A percentile compares a stretch with the other conserved stretches of the same genome.
phyloP scores from a whole-genome alignment of 257 asterid genomes.

The Forsythia suspensa region DNA sequence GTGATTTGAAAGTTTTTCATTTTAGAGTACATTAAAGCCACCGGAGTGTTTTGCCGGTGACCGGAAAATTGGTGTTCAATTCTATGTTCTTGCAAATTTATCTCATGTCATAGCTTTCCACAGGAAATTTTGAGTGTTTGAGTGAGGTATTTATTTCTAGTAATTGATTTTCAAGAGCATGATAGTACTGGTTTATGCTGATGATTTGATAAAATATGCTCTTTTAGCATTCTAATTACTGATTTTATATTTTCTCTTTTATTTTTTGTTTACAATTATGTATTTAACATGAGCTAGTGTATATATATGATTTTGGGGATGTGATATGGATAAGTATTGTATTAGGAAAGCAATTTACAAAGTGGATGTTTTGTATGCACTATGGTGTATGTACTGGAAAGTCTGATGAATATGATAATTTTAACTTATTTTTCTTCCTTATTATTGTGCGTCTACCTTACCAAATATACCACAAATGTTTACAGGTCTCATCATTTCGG shows the following conservation, averaged over 20 bases:
- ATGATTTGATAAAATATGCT: no score
- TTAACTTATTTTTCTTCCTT: no score
- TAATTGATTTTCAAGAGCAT: not conserved
- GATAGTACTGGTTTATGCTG: not conserved
- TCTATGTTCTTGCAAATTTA: not conserved
- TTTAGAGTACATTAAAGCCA: not conserved
- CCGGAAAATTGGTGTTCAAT: not conserved
- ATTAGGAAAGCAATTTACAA: no score
- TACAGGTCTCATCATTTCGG: constrained; percentile 86
- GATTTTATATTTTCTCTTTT: no score
- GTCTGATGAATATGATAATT: no score
- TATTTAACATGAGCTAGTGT: no score
- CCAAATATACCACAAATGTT: not conserved
- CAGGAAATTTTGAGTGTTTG: not conserved
- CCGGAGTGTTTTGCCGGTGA: not conserved
- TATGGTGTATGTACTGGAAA: no score
- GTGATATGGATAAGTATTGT: no score
- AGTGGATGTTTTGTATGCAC: no score
- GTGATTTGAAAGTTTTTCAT: not conserved
- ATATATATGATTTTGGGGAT: no score
- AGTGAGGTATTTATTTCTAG: not conserved
- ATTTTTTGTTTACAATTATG: no score
- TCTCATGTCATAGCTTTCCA: not conserved
- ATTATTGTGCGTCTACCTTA: no score
- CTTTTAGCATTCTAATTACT: not conserved